Conservation (phyloP, 2,329 filamentous ascomycete species). For the Metarhizium brunneum region DNA sequence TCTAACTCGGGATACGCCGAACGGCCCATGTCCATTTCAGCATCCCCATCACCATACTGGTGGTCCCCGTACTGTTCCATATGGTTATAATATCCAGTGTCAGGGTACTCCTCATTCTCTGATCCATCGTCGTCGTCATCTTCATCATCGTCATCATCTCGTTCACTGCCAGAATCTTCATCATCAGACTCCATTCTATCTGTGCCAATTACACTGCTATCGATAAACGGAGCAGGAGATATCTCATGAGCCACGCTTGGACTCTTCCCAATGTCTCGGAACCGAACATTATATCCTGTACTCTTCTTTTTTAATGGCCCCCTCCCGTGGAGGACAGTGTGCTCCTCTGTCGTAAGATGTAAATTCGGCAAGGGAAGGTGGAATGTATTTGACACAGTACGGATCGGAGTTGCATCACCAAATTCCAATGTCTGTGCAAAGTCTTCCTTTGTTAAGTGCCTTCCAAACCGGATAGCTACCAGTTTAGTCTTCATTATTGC, state of each 20-base stretch:
- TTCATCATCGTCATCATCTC: slow-evolving; percentile 10
- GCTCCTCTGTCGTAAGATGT: slow-evolving; percentile 25
- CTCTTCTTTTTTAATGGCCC: slow-evolving; percentile 27
- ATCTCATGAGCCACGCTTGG: slow-evolving; percentile 10
- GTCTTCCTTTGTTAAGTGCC: slow-evolving; percentile 33
- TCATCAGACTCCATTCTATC: slow-evolving; percentile 5
- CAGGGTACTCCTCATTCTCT: slow-evolving; percentile 16
- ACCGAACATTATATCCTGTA: slow-evolving; percentile 24
- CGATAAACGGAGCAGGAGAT: slow-evolving; percentile 4
- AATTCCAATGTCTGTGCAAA: slow-evolving; percentile 25
- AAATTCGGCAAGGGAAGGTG: slow-evolving; percentile 26
- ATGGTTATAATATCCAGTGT: slow-evolving; percentile 13
- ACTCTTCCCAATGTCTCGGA: slow-evolving; percentile 15
- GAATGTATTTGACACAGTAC: slow-evolving; percentile 19
- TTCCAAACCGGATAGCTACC: slow-evolving; percentile 51
- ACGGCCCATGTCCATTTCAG: slow-evolving; percentile 5
- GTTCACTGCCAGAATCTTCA: slow-evolving; percentile 16
- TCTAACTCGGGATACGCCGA: slow-evolving; percentile 11
- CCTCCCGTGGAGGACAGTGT: slow-evolving; percentile 23
- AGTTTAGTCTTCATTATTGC: slow-evolving; percentile 85
- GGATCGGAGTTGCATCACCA: slow-evolving; percentile 24
- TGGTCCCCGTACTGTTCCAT: neutral
- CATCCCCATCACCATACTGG: slow-evolving; percentile 7
- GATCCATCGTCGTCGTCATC: slow-evolving; percentile 18
- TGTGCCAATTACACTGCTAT: slow-evolving; percentile 6